Evolutionary conservation across 2,329 filamentous ascomycete genomes (phyloP).

Genomic region (Chaetoscypha palmicola): DNA sequence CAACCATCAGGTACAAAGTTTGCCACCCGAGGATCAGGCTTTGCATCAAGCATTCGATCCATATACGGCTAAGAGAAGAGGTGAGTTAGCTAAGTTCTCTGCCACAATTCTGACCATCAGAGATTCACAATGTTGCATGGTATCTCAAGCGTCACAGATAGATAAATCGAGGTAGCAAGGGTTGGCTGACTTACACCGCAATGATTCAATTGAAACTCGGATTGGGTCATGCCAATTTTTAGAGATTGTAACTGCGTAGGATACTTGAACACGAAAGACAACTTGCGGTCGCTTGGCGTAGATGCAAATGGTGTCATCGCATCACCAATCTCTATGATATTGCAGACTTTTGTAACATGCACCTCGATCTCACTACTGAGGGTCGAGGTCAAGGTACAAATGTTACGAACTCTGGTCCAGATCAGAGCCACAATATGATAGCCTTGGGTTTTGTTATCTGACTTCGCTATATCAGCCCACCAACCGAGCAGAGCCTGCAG

Average conservation of each 20-base stretch:
- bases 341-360: conserved; percentile 30
- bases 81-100: too few relatives aligned
- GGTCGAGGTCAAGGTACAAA: conserved; percentile 33
- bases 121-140: too few relatives aligned
- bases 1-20: conserved; percentile 68
- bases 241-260: conserved; percentile 26
- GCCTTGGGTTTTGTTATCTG: conserved; percentile 28
- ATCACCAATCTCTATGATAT: conserved; percentile 31
- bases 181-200: too few relatives aligned
- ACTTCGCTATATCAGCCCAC: conserved; percentile 38
- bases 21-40: conserved; percentile 56
- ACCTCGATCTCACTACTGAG: conserved; percentile 37
- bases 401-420: conserved; percentile 37
- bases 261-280: conserved; percentile 41
- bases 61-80: too few relatives aligned
- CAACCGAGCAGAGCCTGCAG: conserved; percentile 41
- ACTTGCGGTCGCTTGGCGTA: conserved; percentile 30
- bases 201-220: conserved; percentile 60
- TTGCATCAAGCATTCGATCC: conserved; percentile 65
- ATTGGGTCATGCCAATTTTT: conserved; percentile 34
- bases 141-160: too few relatives aligned
- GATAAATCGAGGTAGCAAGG: too few relatives aligned
- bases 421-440: conserved; percentile 39
- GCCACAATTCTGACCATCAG: too few relatives aligned
- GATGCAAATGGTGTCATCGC: conserved; percentile 20